Conservation (phyloP, 768 basidiomycete species). For the Roridomyces roridus region DNA sequence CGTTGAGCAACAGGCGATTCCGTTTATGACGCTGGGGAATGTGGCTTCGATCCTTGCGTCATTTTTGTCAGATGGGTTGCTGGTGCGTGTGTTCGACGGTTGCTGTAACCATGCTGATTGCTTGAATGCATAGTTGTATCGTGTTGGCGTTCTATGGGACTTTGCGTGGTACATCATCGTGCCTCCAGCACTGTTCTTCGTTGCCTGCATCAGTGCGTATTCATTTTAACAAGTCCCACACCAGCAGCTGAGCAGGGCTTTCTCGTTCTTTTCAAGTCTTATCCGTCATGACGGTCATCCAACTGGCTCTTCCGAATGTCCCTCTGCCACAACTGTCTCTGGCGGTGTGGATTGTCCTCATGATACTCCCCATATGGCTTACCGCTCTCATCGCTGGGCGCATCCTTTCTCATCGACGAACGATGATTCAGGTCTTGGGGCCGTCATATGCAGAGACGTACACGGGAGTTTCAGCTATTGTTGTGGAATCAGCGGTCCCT, state of each 20-base stretch:
- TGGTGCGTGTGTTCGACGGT: constrained; percentile 32
- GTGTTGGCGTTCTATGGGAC: constrained; percentile 40
- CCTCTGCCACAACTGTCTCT: constrained; percentile 38
- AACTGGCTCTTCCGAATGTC: constrained; percentile 34
- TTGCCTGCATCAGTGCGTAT: constrained; percentile 25
- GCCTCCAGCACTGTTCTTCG: constrained; percentile 27
- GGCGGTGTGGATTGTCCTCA: constrained; percentile 39
- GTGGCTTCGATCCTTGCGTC: constrained; percentile 36
- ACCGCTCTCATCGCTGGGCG: constrained; percentile 38
- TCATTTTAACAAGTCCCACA: too few species aligned
- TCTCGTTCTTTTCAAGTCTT: too few species aligned
- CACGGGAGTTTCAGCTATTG: constrained; percentile 36
- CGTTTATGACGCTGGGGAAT: constrained; percentile 30
- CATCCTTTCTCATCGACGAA: constrained; percentile 35
- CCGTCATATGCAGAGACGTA: constrained; percentile 34
- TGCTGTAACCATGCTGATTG: too few species aligned
- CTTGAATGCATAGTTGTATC: constrained; percentile 40
- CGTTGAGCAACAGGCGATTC: constrained; percentile 27
- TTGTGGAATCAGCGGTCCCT: constrained; percentile 42
- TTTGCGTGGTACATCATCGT: constrained; percentile 27
- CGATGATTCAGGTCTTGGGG: constrained; percentile 28
- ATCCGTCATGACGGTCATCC: constrained; percentile 37
- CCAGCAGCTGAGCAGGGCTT: background rate
- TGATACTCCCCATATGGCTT: constrained; percentile 36
- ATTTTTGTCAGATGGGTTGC: constrained; percentile 42